Evolutionary conservation across 1,139 yeast species (phyloP).

Genomic region (Spencermartinsiella ligniputridi): DNA sequence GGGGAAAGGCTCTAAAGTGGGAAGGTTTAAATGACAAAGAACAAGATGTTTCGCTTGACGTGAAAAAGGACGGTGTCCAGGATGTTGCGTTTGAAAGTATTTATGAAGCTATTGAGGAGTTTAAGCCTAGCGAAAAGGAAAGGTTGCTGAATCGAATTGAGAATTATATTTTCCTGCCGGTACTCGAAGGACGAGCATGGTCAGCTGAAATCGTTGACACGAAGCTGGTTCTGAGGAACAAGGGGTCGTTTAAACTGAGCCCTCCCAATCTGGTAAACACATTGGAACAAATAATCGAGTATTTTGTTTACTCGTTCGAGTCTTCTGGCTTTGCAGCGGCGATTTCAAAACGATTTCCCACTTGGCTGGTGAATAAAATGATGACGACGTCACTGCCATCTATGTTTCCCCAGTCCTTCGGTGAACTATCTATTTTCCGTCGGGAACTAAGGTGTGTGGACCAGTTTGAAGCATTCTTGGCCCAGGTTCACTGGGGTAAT

Average conservation of each 20-base stretch:
- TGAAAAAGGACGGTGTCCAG: slow-evolving; percentile 7
- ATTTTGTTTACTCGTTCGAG: slow-evolving; percentile 16
- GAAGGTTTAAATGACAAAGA: slow-evolving; percentile 9
- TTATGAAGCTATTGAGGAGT: slow-evolving; percentile 19
- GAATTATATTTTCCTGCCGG: slow-evolving; percentile 20
- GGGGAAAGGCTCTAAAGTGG: slow-evolving; percentile 20
- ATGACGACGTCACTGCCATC: slow-evolving; percentile 20
- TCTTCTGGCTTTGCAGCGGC: slow-evolving; percentile 16
- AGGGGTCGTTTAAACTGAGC: not conserved
- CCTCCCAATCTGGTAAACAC: not conserved
- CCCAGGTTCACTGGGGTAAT: slow-evolving; percentile 21
- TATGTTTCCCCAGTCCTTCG: slow-evolving; percentile 23
- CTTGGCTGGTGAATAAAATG: slow-evolving; percentile 19
- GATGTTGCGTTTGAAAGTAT: slow-evolving; percentile 15
- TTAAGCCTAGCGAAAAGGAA: not conserved
- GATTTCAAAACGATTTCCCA: slow-evolving; percentile 23
- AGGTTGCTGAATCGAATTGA: slow-evolving; percentile 19
- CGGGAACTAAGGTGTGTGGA: slow-evolving; percentile 18
- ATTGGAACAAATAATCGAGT: not conserved
- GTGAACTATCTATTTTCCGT: slow-evolving; percentile 17
- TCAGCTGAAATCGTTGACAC: slow-evolving; percentile 10
- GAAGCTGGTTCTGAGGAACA: slow-evolving; percentile 8
- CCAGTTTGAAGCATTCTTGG: slow-evolving; percentile 23
- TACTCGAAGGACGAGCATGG: slow-evolving; percentile 16
- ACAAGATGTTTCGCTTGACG: slow-evolving; percentile 12